Evolutionary conservation across 139 green algal genomes (phyloP).

Genomic region (Chlamydomonas schloesseri): DNA sequence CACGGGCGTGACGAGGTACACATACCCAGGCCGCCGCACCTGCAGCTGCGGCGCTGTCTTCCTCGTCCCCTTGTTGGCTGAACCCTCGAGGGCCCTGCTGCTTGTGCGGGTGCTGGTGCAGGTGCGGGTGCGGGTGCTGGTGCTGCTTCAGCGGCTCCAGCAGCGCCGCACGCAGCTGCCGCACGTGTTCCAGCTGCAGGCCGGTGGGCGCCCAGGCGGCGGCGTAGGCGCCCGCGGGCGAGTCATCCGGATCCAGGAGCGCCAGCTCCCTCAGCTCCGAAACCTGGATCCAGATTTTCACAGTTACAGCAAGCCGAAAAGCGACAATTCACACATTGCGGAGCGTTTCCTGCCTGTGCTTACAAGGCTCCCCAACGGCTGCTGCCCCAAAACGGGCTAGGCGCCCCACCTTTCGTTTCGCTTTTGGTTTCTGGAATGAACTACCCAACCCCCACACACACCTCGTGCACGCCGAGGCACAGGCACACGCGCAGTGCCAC

Average conservation of each 20-base stretch:
- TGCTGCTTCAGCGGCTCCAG: background rate
- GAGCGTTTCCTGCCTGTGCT: too few species aligned
- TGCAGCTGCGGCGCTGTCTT: background rate
- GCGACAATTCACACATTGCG: too few species aligned
- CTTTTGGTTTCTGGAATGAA: too few species aligned
- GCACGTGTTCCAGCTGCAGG: background rate
- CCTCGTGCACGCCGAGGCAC: constrained; percentile 13
- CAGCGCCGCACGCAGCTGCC: constrained; percentile 6
- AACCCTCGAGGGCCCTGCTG: too few species aligned
- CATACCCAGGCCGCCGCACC: too few species aligned
- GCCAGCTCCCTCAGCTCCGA: constrained; percentile 21
- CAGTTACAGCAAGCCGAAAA: too few species aligned
- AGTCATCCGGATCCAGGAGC: background rate
- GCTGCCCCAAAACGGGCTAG: too few species aligned
- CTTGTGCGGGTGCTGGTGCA: background rate
- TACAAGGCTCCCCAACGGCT: too few species aligned
- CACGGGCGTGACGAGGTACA: too few species aligned
- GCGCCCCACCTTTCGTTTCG: too few species aligned
- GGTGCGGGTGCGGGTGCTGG: too few species aligned
- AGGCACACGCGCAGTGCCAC: constrained; percentile 11
- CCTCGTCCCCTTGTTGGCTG: background rate
- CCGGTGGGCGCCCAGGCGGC: constrained; percentile 4
- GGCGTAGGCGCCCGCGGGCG: background rate
- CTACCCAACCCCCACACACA: background rate
- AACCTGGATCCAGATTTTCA: background rate